phyloP scores from a whole-genome alignment of 2,329 filamentous ascomycete species.

The Diplodia sapinea region DNA sequence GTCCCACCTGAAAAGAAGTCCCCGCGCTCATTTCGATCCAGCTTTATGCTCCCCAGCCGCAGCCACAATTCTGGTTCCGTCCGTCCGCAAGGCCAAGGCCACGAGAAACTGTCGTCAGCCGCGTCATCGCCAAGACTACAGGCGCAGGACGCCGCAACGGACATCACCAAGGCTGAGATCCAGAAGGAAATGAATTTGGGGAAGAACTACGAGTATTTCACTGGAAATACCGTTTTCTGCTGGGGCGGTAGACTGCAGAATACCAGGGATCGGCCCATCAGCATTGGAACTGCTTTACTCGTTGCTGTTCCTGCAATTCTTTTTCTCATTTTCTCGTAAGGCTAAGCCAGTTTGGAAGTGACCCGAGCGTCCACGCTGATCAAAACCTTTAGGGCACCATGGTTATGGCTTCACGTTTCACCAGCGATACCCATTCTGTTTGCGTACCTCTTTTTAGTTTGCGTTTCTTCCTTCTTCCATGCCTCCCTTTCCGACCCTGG shows the following conservation, averaged over 20 bases:
- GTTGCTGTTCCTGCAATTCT: constrained; percentile 79
- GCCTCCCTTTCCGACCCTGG: constrained; percentile 92
- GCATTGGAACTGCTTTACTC: constrained; percentile 81
- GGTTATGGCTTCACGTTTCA: constrained; percentile 84
- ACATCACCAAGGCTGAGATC: constrained; percentile 41
- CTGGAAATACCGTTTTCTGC: constrained; percentile 91
- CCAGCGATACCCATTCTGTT: constrained; percentile 89
- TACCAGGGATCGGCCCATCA: constrained; percentile 83
- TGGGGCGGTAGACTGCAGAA: constrained; percentile 87
- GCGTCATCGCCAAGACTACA: constrained; percentile 74
- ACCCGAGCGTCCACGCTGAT: constrained; percentile 34
- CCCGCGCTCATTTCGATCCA: constrained; percentile 29
- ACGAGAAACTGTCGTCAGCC: constrained; percentile 82
- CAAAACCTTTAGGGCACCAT: constrained; percentile 64
- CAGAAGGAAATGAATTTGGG: constrained; percentile 53
- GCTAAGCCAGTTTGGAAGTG: constrained; percentile 34
- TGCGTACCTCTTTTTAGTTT: constrained; percentile 88
- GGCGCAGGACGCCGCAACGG: constrained; percentile 51
- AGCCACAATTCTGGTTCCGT: constrained; percentile 55
- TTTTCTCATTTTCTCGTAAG: constrained; percentile 81
- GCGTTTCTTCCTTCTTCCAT: constrained; percentile 91
- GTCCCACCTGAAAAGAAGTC: constrained; percentile 21
- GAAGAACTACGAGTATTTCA: constrained; percentile 89
- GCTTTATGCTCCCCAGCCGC: constrained; percentile 66
- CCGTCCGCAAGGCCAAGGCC: constrained; percentile 56